Percentiles rank a stretch among this genome's conserved stretches.
Conservation (phyloP, 768 basidiomycete species). For the Cyclocybe aegerita region DNA sequence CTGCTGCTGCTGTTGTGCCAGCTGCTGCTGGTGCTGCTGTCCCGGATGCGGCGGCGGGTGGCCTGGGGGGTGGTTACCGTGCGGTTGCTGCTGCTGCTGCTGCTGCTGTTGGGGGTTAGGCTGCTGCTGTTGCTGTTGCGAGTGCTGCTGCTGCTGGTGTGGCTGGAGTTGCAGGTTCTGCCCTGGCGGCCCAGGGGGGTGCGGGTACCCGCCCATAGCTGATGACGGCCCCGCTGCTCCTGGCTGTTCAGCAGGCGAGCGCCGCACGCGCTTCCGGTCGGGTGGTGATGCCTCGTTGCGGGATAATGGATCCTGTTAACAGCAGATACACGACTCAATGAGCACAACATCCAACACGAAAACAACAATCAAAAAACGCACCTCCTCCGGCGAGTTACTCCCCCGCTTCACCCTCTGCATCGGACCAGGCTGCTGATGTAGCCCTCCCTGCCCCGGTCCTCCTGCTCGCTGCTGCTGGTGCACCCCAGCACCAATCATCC, state of each 20-base stretch:
- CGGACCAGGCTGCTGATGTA: conserved; percentile 13
- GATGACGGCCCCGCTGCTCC: conserved; percentile 15
- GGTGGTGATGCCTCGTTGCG: conserved; percentile 57
- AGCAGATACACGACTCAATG: too few species aligned
- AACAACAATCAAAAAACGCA: conserved; percentile 22
- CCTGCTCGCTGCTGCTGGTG: conserved; percentile 32
- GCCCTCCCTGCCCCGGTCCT: conserved; percentile 20
- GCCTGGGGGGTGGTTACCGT: conserved; percentile 25
- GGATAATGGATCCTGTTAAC: conserved; percentile 45
- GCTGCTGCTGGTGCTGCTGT: conserved; percentile 14
- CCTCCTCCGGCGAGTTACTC: conserved; percentile 66
- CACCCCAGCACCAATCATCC: not conserved
- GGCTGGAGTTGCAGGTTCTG: conserved; percentile 33
- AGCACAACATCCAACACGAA: too few species aligned
- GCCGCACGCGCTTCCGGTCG: conserved; percentile 51
- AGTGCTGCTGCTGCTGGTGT: conserved; percentile 15
- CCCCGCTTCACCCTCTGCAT: conserved; percentile 43
- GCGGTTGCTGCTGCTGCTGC: conserved; percentile 24
- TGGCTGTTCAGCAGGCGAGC: conserved; percentile 50
- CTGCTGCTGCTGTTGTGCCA: conserved; percentile 13
- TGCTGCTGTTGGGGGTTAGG: conserved; percentile 32
- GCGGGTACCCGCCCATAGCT: not conserved
- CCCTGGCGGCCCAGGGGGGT: conserved; percentile 1
- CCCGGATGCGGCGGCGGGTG: conserved; percentile 11
- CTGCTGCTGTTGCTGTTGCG: conserved; percentile 18